These are phyloP conservation scores for Hibiscus trionum DNA, from an alignment of 345 rosid species.

Conservation along the genomic window DNA sequence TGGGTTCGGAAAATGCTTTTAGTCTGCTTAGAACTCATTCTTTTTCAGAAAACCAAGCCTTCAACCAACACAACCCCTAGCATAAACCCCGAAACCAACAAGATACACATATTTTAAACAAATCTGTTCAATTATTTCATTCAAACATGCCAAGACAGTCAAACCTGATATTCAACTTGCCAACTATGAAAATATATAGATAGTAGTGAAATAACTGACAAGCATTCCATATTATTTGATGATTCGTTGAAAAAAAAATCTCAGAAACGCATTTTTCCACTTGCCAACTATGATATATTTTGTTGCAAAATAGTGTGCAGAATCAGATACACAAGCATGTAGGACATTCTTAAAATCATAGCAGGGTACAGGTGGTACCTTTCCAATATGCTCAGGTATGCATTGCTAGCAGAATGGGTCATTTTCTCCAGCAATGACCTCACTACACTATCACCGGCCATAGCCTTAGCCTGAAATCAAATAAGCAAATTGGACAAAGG, in stretches of 20 bases:
- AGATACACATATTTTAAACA: not conserved
- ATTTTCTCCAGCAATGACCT: slow-evolving; percentile 92
- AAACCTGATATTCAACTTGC: not conserved
- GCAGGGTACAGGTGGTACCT: slow-evolving; percentile 38
- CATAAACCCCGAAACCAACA: not conserved
- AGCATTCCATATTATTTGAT: not conserved
- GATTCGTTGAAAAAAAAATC: not conserved
- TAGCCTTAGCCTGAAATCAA: slow-evolving; percentile 68
- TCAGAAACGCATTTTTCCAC: not conserved
- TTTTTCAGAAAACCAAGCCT: not conserved
- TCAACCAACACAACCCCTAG: not conserved
- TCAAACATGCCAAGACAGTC: not conserved
- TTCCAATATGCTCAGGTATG: slow-evolving; percentile 90
- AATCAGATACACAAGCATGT: not conserved
- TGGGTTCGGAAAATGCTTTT: not conserved
- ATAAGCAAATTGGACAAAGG: slow-evolving; percentile 20
- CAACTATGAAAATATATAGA: not conserved
- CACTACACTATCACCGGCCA: slow-evolving; percentile 95
- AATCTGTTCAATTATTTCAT: not conserved
- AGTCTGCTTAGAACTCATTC: not conserved
- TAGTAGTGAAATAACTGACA: not conserved
- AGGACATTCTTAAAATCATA: not conserved
- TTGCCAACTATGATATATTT: not conserved
- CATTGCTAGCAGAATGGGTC: slow-evolving; percentile 90
- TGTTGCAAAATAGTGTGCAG: not conserved